A percentile compares a stretch with the other conserved stretches of the same genome.
These are phyloP conservation scores for Epichloe typhina DNA, from an alignment of 2,329 filamentous ascomycete genomes.

Conservation along the genomic window DNA sequence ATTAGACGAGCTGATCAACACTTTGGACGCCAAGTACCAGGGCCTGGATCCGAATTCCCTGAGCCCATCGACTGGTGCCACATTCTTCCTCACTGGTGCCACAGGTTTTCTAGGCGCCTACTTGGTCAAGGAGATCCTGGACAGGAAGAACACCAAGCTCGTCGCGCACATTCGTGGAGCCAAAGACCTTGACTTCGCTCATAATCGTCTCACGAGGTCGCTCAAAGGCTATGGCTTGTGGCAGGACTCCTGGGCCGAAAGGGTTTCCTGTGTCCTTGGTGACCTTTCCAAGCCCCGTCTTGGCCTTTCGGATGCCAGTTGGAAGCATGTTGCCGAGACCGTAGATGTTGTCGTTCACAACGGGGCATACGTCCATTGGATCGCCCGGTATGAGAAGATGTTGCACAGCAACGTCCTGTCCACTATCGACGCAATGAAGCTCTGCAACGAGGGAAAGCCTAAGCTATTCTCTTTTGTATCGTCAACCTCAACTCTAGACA, in stretches of 20 bases:
- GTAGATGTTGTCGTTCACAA: slow-evolving; percentile 74
- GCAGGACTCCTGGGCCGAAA: slow-evolving; percentile 48
- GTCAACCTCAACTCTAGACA: slow-evolving; percentile 64
- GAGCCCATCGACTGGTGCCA: slow-evolving; percentile 29
- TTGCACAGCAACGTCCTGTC: slow-evolving; percentile 65
- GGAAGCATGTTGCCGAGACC: slow-evolving; percentile 49
- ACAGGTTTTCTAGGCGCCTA: slow-evolving; percentile 70
- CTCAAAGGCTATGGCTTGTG: slow-evolving; percentile 71
- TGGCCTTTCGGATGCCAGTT: slow-evolving; percentile 53
- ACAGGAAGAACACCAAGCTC: slow-evolving; percentile 26
- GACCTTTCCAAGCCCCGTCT: slow-evolving; percentile 62
- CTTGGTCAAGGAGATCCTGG: slow-evolving; percentile 61
- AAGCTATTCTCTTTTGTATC: slow-evolving; percentile 75
- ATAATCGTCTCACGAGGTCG: slow-evolving; percentile 52
- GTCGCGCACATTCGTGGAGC: slow-evolving; percentile 61
- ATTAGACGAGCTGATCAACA: slow-evolving; percentile 33
- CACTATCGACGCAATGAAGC: slow-evolving; percentile 60
- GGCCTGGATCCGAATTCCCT: slow-evolving; percentile 5
- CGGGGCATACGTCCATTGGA: slow-evolving; percentile 71
- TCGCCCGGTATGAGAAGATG: slow-evolving; percentile 61
- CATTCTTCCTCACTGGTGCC: slow-evolving; percentile 73
- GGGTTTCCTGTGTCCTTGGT: slow-evolving; percentile 55
- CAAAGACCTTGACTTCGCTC: slow-evolving; percentile 44
- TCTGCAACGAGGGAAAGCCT: slow-evolving; percentile 64
- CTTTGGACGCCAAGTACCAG: slow-evolving; percentile 31